Evolutionary conservation across 805 yeast species (phyloP).

Genomic region (Pichia exigua): DNA sequence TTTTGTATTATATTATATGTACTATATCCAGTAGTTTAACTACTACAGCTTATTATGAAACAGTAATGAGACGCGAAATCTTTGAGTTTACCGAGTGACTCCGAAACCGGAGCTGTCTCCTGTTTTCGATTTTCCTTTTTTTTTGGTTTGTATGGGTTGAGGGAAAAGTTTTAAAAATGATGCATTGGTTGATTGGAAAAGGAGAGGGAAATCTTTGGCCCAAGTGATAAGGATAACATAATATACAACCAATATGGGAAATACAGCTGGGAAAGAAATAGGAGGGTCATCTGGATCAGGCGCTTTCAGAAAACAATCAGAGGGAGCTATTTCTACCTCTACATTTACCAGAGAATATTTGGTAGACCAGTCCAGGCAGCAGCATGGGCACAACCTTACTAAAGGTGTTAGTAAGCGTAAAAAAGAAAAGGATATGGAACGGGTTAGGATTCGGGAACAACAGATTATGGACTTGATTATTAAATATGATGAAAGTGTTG

Average conservation of each 20-base stretch:
- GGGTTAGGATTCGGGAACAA: slow-evolving; percentile 41
- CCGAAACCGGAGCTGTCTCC: background rate
- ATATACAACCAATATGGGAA: slow-evolving; percentile 4
- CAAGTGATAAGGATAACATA: too few species aligned
- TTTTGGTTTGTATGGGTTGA: background rate
- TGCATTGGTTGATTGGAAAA: background rate
- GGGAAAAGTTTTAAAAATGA: background rate
- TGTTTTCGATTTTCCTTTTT: background rate
- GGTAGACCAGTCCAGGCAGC: background rate
- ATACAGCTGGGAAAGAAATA: slow-evolving; percentile 6
- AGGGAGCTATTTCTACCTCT: background rate
- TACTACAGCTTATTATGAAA: too few species aligned
- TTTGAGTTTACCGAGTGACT: background rate
- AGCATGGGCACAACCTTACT: background rate
- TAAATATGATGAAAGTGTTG: slow-evolving; percentile 62
- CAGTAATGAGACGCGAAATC: too few species aligned
- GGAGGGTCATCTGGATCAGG: background rate
- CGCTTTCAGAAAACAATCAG: background rate
- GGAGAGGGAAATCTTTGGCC: too few species aligned
- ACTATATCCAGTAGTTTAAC: background rate
- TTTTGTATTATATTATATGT: background rate
- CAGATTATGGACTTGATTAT: slow-evolving; percentile 55
- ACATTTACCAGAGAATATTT: background rate
- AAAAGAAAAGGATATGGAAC: slow-evolving; percentile 43
- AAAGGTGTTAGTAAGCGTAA: slow-evolving; percentile 18